Conservation (phyloP, 2,329 filamentous ascomycete species). For the Hypoxylon sp. region DNA sequence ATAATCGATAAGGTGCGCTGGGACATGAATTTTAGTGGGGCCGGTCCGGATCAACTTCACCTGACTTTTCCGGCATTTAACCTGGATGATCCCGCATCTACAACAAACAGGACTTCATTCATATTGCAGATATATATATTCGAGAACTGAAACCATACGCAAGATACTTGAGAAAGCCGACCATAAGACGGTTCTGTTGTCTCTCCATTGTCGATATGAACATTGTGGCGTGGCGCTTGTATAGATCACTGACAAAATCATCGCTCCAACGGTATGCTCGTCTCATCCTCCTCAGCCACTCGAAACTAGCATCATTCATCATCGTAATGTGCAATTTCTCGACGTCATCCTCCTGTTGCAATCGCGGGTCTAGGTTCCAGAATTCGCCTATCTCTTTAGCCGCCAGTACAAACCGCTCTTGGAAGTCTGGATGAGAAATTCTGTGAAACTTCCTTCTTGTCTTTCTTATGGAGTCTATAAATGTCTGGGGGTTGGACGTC, state of each 20-base stretch:
- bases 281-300: background rate
- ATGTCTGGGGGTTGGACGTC: background rate
- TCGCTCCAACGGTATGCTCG: background rate
- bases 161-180: no score
- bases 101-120: background rate
- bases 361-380: background rate
- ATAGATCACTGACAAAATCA: no score
- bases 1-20: constrained; percentile 18
- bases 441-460: background rate
- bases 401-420: background rate
- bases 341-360: background rate
- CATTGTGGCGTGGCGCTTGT: background rate
- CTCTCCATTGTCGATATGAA: background rate
- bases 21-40: constrained; percentile 18
- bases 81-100: background rate
- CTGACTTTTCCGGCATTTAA: background rate
- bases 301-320: constrained; percentile 1
- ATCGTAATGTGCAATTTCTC: background rate
- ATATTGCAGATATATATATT: no score
- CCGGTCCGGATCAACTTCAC: constrained; percentile 21
- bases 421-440: background rate
- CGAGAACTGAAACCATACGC: no score
- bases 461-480: background rate
- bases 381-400: background rate
- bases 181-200: no score